Evolutionary conservation across 805 yeast species (phyloP).

Genomic region (Candida sithepensis): DNA sequence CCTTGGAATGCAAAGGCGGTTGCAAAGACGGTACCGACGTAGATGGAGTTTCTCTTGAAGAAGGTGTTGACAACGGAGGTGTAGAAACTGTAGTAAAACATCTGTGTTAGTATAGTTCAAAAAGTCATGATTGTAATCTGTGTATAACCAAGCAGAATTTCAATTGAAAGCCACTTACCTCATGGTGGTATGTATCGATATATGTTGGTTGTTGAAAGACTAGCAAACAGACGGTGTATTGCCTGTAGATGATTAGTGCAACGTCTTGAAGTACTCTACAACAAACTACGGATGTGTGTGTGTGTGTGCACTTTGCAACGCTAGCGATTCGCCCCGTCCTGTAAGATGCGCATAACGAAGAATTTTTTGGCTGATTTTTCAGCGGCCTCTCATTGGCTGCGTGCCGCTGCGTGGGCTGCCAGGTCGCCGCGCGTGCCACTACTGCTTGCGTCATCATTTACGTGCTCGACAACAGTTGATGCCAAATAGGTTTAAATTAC

Average conservation of each 20-base stretch:
- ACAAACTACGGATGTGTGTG: too few relatives aligned
- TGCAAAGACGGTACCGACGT: constrained; percentile 77
- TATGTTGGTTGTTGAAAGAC: too few relatives aligned
- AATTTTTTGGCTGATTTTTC: constrained; percentile 12
- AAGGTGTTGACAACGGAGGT: constrained; percentile 58
- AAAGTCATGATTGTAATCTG: too few relatives aligned
- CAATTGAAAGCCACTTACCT: constrained; percentile 1
- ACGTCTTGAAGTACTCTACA: too few relatives aligned
- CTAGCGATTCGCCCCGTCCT: not conserved
- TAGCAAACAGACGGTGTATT: too few relatives aligned
- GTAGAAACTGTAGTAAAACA: constrained; percentile 13
- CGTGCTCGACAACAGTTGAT: too few relatives aligned
- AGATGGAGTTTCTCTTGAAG: constrained; percentile 88
- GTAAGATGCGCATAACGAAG: not conserved
- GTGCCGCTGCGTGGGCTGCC: not conserved
- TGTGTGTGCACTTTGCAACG: too few relatives aligned
- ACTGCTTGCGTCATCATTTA: too few relatives aligned
- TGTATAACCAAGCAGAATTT: too few relatives aligned
- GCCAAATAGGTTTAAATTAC: too few relatives aligned
- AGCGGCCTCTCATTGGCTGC: constrained; percentile 16
- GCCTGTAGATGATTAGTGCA: too few relatives aligned
- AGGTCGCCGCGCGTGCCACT: not conserved
- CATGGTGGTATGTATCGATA: not conserved
- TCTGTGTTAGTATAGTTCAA: not conserved
- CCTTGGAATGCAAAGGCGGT: constrained; percentile 86